Evolutionary conservation across 768 basidiomycete species (phyloP).

Genomic region (Suillus variegatus): DNA sequence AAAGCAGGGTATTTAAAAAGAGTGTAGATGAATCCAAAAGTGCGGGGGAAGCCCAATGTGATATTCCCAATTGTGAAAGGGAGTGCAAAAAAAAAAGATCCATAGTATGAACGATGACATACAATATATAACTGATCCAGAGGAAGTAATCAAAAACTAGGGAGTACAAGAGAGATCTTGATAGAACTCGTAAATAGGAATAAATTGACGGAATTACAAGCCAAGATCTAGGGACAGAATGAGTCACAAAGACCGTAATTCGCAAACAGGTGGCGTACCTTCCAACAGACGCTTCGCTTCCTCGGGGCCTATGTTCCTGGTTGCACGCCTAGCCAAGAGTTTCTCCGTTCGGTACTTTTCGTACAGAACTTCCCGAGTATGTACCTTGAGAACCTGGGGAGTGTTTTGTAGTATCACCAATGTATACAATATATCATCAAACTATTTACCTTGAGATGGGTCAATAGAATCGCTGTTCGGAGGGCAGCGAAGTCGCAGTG

Average conservation of each 20-base stretch:
- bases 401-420: conserved; percentile 11
- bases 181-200: conserved; percentile 2
- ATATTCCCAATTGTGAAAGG: background rate
- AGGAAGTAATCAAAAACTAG: background rate
- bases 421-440: conserved; percentile 19
- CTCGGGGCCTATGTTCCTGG: conserved; percentile 73
- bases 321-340: conserved; percentile 82
- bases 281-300: conserved; percentile 71
- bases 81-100: background rate
- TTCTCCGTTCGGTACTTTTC: conserved; percentile 93
- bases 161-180: background rate
- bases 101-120: background rate
- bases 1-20: background rate
- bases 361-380: conserved; percentile 88
- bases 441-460: conserved; percentile 74
- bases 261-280: conserved; percentile 46
- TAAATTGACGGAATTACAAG: conserved; percentile 33
- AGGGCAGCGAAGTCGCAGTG: conserved; percentile 90
- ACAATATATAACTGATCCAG: background rate
- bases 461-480: conserved; percentile 80
- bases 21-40: background rate
- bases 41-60: background rate
- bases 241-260: conserved; percentile 22
- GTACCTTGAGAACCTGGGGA: conserved; percentile 73
- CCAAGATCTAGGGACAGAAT: conserved; percentile 42